These are phyloP conservation scores for Neodidymelliopsis sp. DNA, from an alignment of 2,329 filamentous ascomycete genomes.

Conservation along the genomic window DNA sequence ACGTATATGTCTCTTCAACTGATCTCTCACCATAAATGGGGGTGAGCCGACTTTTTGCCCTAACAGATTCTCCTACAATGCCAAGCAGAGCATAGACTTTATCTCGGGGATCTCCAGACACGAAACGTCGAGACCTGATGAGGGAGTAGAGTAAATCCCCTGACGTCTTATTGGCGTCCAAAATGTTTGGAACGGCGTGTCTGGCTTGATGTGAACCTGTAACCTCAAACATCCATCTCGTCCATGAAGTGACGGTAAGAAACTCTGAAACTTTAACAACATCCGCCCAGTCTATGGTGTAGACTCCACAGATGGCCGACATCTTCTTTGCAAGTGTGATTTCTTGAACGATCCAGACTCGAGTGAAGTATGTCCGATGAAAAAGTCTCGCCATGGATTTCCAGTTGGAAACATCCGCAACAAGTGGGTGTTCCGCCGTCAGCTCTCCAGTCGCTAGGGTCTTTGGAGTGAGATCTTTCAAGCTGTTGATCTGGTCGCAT, in stretches of 20 bases:
- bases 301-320: not conserved
- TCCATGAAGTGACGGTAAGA: not conserved
- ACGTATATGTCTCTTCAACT: not conserved
- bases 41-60: too few relatives aligned
- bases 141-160: not conserved
- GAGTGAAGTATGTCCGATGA: constrained; percentile 1
- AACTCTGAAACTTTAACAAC: not conserved
- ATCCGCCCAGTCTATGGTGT: not conserved
- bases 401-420: too few relatives aligned
- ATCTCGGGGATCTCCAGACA: not conserved
- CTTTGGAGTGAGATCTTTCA: not conserved
- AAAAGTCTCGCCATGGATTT: too few relatives aligned
- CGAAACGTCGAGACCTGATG: too few relatives aligned
- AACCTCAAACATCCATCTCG: not conserved
- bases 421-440: too few relatives aligned
- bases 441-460: too few relatives aligned
- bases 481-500: not conserved
- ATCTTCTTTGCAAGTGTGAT: not conserved
- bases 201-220: too few relatives aligned
- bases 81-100: not conserved
- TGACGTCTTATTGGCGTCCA: not conserved
- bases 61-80: not conserved
- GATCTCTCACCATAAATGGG: too few relatives aligned
- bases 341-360: constrained; percentile 2
- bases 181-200: not conserved